Conservation (phyloP, 2,329 filamentous ascomycete genomes). For the Trichoderma sp. region DNA sequence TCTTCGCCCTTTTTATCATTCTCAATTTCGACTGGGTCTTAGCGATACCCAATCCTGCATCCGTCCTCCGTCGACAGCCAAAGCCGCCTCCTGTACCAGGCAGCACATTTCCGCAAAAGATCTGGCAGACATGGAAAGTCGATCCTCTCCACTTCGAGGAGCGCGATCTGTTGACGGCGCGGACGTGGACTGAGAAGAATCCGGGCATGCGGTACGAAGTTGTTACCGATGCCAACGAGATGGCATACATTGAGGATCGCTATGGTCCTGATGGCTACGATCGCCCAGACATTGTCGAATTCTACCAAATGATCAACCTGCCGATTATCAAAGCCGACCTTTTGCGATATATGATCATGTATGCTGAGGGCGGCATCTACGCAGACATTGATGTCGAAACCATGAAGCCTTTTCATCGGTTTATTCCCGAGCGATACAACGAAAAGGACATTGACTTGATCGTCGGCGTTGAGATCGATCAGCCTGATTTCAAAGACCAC, state of each 20-base stretch:
- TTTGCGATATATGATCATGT: conserved; percentile 67
- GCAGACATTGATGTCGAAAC: conserved; percentile 47
- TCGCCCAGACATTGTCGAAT: conserved; percentile 62
- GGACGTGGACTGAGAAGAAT: conserved; percentile 65
- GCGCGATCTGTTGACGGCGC: conserved; percentile 57
- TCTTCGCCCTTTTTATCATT: conserved; percentile 46
- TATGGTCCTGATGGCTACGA: conserved; percentile 64
- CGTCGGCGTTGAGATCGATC: conserved; percentile 68
- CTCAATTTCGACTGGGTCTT: conserved; percentile 44
- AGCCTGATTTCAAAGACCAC: conserved; percentile 62
- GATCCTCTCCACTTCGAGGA: conserved; percentile 65
- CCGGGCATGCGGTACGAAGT: conserved; percentile 66
- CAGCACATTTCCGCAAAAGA: conserved; percentile 59
- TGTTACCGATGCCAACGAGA: conserved; percentile 65
- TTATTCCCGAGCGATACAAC: conserved; percentile 52
- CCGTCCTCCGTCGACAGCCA: conserved; percentile 22
- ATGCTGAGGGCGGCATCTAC: conserved; percentile 75
- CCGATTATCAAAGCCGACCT: conserved; percentile 66
- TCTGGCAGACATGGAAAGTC: conserved; percentile 77
- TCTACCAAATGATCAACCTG: conserved; percentile 58
- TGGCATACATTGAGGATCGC: conserved; percentile 65
- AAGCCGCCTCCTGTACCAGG: conserved; percentile 18
- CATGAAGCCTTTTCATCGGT: conserved; percentile 34
- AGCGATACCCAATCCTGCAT: conserved; percentile 27
- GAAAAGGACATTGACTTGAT: conserved; percentile 67